phyloP scores from a whole-genome alignment of 306 rosid species.

The Biancaea sappan region DNA sequence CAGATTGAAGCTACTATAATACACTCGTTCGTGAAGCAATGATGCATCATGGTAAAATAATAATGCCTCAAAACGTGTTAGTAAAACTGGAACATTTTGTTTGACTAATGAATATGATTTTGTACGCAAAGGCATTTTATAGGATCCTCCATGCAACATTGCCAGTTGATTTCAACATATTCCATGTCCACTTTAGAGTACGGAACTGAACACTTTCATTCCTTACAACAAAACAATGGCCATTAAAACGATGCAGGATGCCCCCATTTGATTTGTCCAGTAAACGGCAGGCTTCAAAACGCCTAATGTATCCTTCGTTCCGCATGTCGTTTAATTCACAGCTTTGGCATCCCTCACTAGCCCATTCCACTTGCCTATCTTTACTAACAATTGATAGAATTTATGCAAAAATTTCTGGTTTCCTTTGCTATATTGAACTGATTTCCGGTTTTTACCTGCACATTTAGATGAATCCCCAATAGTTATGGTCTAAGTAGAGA shows the following conservation, averaged over 20 bases:
- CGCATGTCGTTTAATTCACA: neutral
- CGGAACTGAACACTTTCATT: constrained; percentile 11
- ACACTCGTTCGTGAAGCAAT: neutral
- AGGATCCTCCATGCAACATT: constrained; percentile 1
- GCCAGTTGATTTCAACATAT: constrained; percentile 9
- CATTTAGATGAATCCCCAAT: constrained; percentile 19
- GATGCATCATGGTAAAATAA: neutral
- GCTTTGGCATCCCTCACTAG: constrained; percentile 2
- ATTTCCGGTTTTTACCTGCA: constrained; percentile 34
- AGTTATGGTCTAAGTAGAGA: neutral
- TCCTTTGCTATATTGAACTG: constrained; percentile 10
- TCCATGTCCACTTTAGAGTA: constrained; percentile 10
- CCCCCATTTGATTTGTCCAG: neutral
- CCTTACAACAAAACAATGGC: constrained; percentile 17
- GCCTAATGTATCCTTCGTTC: constrained; percentile 10
- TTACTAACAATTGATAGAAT: neutral
- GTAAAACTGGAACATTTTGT: neutral
- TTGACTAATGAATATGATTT: too few relatives aligned
- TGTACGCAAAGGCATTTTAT: neutral
- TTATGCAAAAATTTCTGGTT: constrained; percentile 17
- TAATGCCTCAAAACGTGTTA: constrained; percentile 4
- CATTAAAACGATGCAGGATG: neutral
- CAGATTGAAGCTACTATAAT: neutral
- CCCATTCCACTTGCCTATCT: neutral
- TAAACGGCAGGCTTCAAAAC: neutral